phyloP scores from a whole-genome alignment of 2,329 filamentous ascomycete species.

The Pestalotiopsis sp. region DNA sequence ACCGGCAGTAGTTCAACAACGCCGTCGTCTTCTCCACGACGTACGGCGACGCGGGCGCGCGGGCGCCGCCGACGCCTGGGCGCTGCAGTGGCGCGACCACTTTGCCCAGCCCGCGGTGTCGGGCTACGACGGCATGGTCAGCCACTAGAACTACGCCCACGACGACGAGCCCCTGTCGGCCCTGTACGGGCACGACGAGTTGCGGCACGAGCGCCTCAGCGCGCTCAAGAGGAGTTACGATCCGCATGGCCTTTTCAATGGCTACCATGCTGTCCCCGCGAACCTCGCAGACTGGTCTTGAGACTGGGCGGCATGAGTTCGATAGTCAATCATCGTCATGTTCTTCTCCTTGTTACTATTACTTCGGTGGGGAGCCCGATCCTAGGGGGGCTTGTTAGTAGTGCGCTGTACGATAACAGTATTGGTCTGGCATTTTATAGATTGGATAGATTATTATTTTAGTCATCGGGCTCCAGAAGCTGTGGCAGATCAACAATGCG shows the following conservation, averaged over 20 bases:
- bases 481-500: too few species aligned
- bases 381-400: too few species aligned
- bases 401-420: too few species aligned
- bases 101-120: not conserved
- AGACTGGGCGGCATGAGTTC: not conserved
- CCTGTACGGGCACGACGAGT: not conserved
- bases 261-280: not conserved
- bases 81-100: not conserved
- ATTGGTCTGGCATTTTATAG: too few species aligned
- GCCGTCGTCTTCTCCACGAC: not conserved
- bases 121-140: not conserved
- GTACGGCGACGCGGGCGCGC: not conserved
- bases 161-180: slow-evolving; percentile 2
- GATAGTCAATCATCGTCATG: too few species aligned
- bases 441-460: too few species aligned
- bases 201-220: not conserved
- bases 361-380: too few species aligned
- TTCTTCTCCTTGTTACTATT: too few species aligned
- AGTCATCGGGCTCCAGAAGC: too few species aligned
- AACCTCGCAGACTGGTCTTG: not conserved
- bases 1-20: not conserved
- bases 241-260: slow-evolving; percentile 1
- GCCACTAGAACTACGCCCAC: slow-evolving; percentile 1
- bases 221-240: not conserved
- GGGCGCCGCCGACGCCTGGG: not conserved